A percentile compares a stretch with the other conserved stretches of the same genome.
These are phyloP conservation scores for Amoebophrya sp. DNA, from an alignment of 169 alveolate genomes.

Conservation along the genomic window DNA sequence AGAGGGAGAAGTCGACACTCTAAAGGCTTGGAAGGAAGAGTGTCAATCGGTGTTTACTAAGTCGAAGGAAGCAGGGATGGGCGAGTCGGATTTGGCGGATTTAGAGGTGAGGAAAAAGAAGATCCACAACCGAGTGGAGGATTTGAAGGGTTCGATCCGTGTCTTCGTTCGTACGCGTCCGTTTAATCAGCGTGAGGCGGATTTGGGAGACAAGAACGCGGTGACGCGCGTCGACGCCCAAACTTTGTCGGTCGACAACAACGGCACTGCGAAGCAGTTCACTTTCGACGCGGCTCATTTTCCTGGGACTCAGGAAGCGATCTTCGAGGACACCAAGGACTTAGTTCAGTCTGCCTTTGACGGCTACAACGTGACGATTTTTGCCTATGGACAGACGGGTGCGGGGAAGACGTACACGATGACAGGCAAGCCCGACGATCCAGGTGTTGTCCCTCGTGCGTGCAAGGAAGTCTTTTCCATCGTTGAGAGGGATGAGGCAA, in stretches of 20 bases:
- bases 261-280: not conserved
- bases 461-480: not conserved
- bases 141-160: constrained; percentile 43
- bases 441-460: not conserved
- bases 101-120: not conserved
- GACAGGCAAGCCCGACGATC: not conserved
- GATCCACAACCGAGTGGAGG: constrained; percentile 37
- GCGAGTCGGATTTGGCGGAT: not conserved
- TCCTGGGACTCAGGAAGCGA: constrained; percentile 34
- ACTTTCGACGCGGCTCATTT: constrained; percentile 9
- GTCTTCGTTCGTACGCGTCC: constrained; percentile 49
- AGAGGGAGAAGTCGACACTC: not conserved
- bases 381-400: constrained; percentile 66
- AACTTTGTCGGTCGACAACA: not conserved
- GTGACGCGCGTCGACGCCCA: not conserved
- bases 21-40: not conserved
- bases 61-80: not conserved
- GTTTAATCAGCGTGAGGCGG: constrained; percentile 32
- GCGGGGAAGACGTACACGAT: constrained; percentile 62
- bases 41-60: not conserved
- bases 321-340: constrained; percentile 41
- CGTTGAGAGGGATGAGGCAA: not conserved
- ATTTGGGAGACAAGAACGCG: constrained; percentile 19
- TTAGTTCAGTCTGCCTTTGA: constrained; percentile 52
- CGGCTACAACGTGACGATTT: constrained; percentile 64